Evolutionary conservation across 441 rosid genomes (phyloP).

Genomic region (Gossypium lobatum): DNA sequence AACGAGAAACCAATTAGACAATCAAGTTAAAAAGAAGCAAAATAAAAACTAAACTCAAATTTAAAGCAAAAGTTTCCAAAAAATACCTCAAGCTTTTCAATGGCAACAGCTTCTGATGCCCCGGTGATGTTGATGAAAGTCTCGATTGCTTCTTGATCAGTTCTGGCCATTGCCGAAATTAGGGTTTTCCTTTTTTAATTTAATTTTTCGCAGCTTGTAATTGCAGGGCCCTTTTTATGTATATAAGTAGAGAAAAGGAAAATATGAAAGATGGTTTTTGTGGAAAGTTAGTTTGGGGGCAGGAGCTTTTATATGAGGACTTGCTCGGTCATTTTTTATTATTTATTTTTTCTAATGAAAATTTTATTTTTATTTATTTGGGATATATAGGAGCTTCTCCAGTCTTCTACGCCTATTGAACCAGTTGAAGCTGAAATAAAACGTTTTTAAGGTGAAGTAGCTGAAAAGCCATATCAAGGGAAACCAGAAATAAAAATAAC

Average conservation of each 20-base stretch:
- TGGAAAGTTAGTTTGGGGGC: conserved; percentile 22
- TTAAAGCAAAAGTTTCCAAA: neutral
- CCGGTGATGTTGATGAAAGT: conserved; percentile 85
- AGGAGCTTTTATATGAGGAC: neutral
- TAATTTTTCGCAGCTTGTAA: conserved; percentile 34
- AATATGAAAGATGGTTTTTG: conserved; percentile 48
- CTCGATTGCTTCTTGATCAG: conserved; percentile 73
- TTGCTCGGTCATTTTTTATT: neutral
- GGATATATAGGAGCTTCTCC: neutral
- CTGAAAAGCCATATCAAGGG: no score
- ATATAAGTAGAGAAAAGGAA: conserved; percentile 13
- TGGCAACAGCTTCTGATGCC: conserved; percentile 53
- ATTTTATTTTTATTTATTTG: neutral
- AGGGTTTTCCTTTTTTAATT: neutral
- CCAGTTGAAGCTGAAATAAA: neutral
- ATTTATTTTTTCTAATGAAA: neutral
- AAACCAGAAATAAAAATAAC: no score
- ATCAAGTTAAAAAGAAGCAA: neutral
- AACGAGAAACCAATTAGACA: conserved; percentile 3
- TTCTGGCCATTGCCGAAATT: conserved; percentile 44
- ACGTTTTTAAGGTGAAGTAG: neutral
- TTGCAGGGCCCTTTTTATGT: neutral
- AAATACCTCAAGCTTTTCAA: conserved; percentile 60
- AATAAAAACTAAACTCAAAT: neutral
- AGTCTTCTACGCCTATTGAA: neutral